Base-by-base conservation (phyloP, 1,284 basidiomycete genomes). In the Leccinum glutinopallens region DNA sequence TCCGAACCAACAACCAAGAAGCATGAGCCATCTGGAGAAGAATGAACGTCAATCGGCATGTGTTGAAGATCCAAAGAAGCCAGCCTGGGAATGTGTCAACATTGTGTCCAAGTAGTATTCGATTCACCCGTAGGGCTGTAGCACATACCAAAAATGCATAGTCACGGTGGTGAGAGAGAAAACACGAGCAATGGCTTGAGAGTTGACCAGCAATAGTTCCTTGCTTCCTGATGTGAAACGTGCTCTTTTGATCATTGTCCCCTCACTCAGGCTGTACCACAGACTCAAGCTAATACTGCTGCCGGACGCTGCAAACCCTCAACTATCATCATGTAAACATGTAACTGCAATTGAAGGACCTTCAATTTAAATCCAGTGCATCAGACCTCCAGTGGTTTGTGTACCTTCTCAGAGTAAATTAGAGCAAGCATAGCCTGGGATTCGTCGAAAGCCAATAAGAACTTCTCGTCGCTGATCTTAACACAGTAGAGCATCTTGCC, bases 1-100 rank as follows among this genome's bases (percentile, higher is more conserved):
- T 72, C 64, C 7, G 63, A 59, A 22, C 73, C 72, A 4, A 78
- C 70, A 3, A 77, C 65, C 49, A 86, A 65, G 37, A 87, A 76
- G 66, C 84, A 87, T 1, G 85, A 79, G 0, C 84, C 84, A 56
- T 87, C 86, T 2, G 86, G 83, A 8, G 84, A 80, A 4, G 84
- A 79, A 66, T 75, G 76, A 9, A 83, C 67, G 15, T 67, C 68
- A 0, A 53, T 60, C 0, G 84, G 84, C 13, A 72, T 46, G 3
- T 63, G 64, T 3, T 67, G 66, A 1, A 87, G 71, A 29, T 79
- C 72, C 43, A 87, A 66, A 0, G 79, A 75, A 0, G 85, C 83
- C 0, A 84, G 84, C 37, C 85, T 87, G 60, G 6, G 12, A 64
- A 35, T 10, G 41, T 54, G 1, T 61, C 22, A 54, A 58, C 15